Evolutionary conservation across 306 rosid genomes (phyloP).

Genomic region (Quercus mongolica): DNA sequence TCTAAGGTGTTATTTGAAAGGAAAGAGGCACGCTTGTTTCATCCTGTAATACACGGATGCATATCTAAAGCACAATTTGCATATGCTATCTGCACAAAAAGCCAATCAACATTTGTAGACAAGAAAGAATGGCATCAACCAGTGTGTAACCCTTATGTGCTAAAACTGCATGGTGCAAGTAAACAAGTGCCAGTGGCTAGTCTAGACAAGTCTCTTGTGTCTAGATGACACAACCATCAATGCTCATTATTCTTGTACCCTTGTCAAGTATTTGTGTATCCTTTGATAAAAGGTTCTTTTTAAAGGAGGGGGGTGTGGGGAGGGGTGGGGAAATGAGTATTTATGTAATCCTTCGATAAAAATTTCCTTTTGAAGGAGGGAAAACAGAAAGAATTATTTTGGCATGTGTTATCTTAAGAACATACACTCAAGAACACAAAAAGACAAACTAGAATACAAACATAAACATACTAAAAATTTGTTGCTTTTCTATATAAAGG

Average conservation of each 20-base stretch:
- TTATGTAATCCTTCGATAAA: not conserved
- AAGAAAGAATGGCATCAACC: not conserved
- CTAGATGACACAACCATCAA: not conserved
- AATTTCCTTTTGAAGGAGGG: not conserved
- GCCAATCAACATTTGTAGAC: not conserved
- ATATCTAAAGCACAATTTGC: not conserved
- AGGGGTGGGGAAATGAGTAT: too few relatives aligned
- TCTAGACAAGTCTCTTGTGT: not conserved
- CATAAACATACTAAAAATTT: not conserved
- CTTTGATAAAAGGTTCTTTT: not conserved
- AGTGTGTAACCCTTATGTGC: too few relatives aligned
- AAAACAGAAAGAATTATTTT: not conserved
- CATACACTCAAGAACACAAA: not conserved
- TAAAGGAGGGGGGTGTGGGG: too few relatives aligned
- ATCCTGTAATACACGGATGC: not conserved
- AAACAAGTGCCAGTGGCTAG: not conserved
- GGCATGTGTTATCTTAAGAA: not conserved
- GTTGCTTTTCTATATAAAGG: not conserved
- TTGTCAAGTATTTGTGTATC: not conserved
- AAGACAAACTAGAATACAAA: not conserved
- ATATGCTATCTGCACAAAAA: not conserved
- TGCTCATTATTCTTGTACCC: not conserved
- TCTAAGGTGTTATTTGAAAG: not conserved
- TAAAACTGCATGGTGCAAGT: not conserved
- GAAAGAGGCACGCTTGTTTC: not conserved